These are phyloP conservation scores for Ceratocystis lukuohia DNA, from an alignment of 2,329 filamentous ascomycete species.

Conservation along the genomic window DNA sequence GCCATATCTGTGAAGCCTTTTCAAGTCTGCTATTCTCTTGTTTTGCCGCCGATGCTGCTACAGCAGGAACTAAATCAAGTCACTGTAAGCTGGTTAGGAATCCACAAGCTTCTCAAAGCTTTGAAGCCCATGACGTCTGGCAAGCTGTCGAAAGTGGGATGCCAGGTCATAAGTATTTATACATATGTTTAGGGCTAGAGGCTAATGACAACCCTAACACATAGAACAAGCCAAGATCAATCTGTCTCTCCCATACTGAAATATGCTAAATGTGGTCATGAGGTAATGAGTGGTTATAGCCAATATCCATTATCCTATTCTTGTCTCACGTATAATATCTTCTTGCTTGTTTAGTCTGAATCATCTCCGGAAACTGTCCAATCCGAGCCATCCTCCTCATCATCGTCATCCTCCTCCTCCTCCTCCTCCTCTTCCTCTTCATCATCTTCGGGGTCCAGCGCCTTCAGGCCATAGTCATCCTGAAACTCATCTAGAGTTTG, in stretches of 20 bases:
- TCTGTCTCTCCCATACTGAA: no score
- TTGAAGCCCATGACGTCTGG: conserved; percentile 15
- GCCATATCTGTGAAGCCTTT: conserved; percentile 4
- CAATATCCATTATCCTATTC: not conserved
- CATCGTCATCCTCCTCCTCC: conserved; percentile 38
- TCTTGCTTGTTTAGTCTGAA: not conserved
- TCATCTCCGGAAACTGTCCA: conserved; percentile 14
- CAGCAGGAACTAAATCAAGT: not conserved
- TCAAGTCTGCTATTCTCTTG: not conserved
- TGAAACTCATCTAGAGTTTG: conserved; percentile 67
- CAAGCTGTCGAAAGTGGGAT: conserved; percentile 12
- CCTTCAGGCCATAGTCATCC: conserved; percentile 75
- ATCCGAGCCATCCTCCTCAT: conserved; percentile 27
- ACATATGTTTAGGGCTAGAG: not conserved
- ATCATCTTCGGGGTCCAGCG: conserved; percentile 45
- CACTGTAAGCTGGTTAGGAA: not conserved
- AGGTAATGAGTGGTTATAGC: conserved; percentile 6
- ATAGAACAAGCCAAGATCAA: no score
- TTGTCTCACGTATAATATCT: not conserved
- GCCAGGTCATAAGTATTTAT: conserved; percentile 8
- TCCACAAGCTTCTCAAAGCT: conserved; percentile 1
- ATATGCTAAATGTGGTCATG: not conserved
- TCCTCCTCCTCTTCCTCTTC: conserved; percentile 48
- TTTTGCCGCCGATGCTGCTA: not conserved
- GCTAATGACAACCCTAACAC: not conserved